These are phyloP conservation scores for Colletotrichum tabaci DNA, from an alignment of 2,329 filamentous ascomycete genomes.

Conservation along the genomic window DNA sequence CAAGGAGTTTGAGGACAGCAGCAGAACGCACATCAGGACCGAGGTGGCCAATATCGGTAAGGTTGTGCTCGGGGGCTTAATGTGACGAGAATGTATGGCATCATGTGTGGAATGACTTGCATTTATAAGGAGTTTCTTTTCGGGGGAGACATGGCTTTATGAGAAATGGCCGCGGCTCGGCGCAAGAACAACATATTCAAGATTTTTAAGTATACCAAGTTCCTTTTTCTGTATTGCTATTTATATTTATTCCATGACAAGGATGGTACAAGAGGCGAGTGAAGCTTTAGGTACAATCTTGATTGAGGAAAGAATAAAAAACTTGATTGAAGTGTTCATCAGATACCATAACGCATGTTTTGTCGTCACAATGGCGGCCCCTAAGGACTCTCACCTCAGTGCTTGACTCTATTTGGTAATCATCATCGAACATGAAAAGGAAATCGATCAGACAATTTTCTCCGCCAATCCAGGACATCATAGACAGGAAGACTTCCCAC, in stretches of 20 bases:
- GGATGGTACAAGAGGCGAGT: conserved; percentile 14
- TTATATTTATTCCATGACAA: conserved; percentile 9
- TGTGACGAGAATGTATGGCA: conserved; percentile 61
- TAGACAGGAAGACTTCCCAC: conserved; percentile 56
- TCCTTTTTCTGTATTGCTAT: conserved; percentile 14
- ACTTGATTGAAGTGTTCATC: conserved; percentile 52
- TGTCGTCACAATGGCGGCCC: conserved; percentile 45
- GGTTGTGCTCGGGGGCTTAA: conserved; percentile 88
- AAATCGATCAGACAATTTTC: conserved; percentile 33
- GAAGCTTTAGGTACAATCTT: neutral
- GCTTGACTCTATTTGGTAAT: conserved; percentile 98
- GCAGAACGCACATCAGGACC: conserved; percentile 79
- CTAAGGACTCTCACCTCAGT: conserved; percentile 74
- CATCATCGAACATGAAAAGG: conserved; percentile 74
- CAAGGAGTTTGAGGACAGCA: conserved; percentile 93
- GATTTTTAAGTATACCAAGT: conserved; percentile 36
- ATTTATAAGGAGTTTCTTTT: conserved; percentile 40
- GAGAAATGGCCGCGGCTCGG: conserved; percentile 17
- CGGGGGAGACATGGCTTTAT: neutral
- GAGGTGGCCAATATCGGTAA: conserved; percentile 91
- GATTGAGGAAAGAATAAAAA: conserved; percentile 31
- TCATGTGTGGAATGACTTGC: conserved; percentile 32
- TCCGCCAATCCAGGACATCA: conserved; percentile 44
- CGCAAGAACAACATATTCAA: conserved; percentile 9
- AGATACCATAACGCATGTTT: conserved; percentile 65